These are phyloP conservation scores for Suillus bovinus DNA, from an alignment of 768 basidiomycete species.

Conservation along the genomic window DNA sequence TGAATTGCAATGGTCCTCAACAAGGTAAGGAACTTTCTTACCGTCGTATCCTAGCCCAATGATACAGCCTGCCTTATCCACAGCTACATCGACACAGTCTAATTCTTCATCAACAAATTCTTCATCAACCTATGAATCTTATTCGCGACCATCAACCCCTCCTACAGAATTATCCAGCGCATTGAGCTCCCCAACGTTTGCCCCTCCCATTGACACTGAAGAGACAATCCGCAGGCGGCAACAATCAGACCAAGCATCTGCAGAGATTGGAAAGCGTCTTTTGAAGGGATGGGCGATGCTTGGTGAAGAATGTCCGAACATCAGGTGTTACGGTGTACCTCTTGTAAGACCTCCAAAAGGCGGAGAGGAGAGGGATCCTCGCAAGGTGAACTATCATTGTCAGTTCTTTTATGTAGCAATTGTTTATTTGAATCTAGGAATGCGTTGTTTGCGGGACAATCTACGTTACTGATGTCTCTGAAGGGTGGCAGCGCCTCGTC, in stretches of 20 bases:
- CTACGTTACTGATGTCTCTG: conserved; percentile 57
- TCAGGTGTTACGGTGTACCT: conserved; percentile 76
- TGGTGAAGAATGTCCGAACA: conserved; percentile 79
- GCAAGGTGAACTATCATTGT: conserved; percentile 50
- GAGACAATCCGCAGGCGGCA: conserved; percentile 67
- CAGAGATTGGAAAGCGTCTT: conserved; percentile 76
- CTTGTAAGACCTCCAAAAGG: conserved; percentile 75
- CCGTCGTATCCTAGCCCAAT: background rate
- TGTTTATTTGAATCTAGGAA: conserved; percentile 48
- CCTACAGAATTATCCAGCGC: conserved; percentile 71
- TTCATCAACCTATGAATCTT: conserved; percentile 42
- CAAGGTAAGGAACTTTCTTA: conserved; percentile 27
- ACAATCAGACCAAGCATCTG: conserved; percentile 79
- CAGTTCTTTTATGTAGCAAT: background rate
- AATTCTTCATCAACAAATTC: conserved; percentile 42
- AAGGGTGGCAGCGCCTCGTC: conserved; percentile 49
- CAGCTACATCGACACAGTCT: conserved; percentile 24
- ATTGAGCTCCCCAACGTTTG: conserved; percentile 63
- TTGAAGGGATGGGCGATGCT: conserved; percentile 88
- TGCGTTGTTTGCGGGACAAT: conserved; percentile 74
- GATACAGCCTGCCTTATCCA: background rate
- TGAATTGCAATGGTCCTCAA: conserved; percentile 53
- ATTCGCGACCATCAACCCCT: conserved; percentile 72
- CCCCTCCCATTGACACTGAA: conserved; percentile 64
- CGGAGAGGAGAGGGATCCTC: conserved; percentile 59